Evolutionary conservation across 1,139 yeast species (phyloP), one percentile per base, ranked within the genome.

Genomic region (Magnusiomyces ingens): DNA sequence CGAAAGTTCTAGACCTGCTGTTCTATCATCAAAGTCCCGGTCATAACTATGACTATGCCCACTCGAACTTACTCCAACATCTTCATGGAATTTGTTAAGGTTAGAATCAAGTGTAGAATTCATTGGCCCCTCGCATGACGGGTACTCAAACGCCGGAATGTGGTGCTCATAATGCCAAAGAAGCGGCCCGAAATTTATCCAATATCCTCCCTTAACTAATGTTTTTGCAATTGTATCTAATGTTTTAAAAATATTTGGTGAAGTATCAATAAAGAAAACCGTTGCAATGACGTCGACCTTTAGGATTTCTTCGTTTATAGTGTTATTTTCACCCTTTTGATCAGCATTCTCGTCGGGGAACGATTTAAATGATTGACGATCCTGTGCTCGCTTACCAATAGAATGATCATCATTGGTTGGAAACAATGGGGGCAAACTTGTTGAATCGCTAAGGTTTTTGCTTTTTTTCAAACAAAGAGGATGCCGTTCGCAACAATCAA

Each of bases 111-210:
- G 8, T 5, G 32, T 26, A 26, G 4, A 26, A 26, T 26, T 26
- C 8, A 26, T 8, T 5, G 32, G 8, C 32, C 32, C 32, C 4
- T 26, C 32, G 32, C 8, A 5, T 26, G 32, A 26, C 8, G 32
- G 8, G 8, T 26, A 26, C 32, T 26, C 32, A 26, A 26, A 26
- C 8, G 32, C 32, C 29, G 67, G 69, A 58, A 64, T 58, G 26
- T 78, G 80, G 52, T 79, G 80, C 62, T 87, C 96, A 64, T 79
- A 84, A 68, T 90, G 96, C 94, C 96, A 89, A 52, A 85, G 68
- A 29, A 89, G 70, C 0, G 96, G 96, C 0, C 96, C 97, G 62
- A 84, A 80, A 66, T 90, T 90, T 54, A 88, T 74, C 96, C 96
- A 89, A 13, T 71, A 60, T 0, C 94, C 95, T 5, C 78, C 78